These are phyloP conservation scores for Cyberlindnera suaveolens DNA, from an alignment of 805 yeast genomes.

Conservation along the genomic window DNA sequence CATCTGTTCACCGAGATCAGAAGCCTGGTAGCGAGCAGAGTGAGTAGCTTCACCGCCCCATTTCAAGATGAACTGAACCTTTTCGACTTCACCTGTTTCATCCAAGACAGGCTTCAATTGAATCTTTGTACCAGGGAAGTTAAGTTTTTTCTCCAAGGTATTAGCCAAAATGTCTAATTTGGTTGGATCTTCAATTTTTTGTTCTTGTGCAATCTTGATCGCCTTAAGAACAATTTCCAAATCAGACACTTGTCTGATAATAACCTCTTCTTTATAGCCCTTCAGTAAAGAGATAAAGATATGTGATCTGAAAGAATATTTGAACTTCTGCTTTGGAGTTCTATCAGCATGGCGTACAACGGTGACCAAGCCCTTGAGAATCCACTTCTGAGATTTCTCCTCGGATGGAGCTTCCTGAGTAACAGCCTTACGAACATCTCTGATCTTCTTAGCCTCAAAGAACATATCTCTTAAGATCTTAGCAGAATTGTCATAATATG, in stretches of 20 bases:
- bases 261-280: conserved; percentile 94
- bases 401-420: conserved; percentile 30
- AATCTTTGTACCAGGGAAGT: conserved; percentile 92
- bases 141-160: conserved; percentile 83
- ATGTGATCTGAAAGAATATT: conserved; percentile 87
- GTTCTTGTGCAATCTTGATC: conserved; percentile 72
- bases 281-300: conserved; percentile 80
- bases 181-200: conserved; percentile 70
- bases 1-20: conserved; percentile 92
- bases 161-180: conserved; percentile 71
- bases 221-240: conserved; percentile 81
- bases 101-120: conserved; percentile 86
- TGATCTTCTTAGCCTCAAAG: conserved; percentile 48
- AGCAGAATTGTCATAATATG: conserved; percentile 81
- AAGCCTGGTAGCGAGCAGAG: conserved; percentile 90
- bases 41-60: conserved; percentile 99
- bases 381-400: conserved; percentile 78
- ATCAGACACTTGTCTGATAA: conserved; percentile 84
- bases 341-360: conserved; percentile 97
- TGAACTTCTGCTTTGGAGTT: conserved; percentile 97
- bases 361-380: conserved; percentile 84
- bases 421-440: conserved; percentile 34
- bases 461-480: conserved; percentile 71
- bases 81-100: conserved; percentile 70
- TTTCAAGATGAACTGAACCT: conserved; percentile 90